Conservation (phyloP, 495 filamentous ascomycete species). For the Penicillium fimorum region DNA sequence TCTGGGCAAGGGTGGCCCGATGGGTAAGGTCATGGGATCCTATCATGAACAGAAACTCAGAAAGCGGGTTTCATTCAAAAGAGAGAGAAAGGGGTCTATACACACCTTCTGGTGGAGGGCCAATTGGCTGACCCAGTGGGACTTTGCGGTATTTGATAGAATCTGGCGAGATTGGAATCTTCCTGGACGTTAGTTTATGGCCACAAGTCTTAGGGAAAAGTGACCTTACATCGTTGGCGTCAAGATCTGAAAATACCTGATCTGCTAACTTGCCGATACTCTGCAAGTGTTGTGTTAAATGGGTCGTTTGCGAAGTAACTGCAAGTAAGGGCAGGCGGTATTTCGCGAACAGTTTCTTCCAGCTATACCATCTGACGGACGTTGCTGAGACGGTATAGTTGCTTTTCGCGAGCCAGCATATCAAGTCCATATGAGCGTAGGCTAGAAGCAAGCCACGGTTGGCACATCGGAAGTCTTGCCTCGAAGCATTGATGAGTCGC, state of each 20-base stretch:
- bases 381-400: constrained; percentile 17
- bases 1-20: constrained; percentile 7
- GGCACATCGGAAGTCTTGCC: constrained; percentile 11
- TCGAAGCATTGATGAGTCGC: constrained; percentile 14
- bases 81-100: background rate
- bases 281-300: constrained; percentile 8
- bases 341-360: constrained; percentile 7
- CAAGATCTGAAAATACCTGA: constrained; percentile 17
- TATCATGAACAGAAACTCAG: background rate
- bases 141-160: constrained; percentile 14
- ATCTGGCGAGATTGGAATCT: constrained; percentile 8
- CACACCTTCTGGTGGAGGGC: constrained; percentile 14
- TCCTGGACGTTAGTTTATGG: background rate
- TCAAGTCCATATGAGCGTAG: constrained; percentile 18
- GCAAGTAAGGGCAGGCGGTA: constrained; percentile 14
- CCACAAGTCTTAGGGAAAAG: background rate
- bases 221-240: constrained; percentile 13
- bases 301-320: constrained; percentile 5
- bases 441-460: constrained; percentile 19
- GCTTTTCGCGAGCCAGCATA: constrained; percentile 12
- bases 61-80: background rate
- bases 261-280: constrained; percentile 12
- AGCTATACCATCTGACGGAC: constrained; percentile 20
- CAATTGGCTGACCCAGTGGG: constrained; percentile 3
- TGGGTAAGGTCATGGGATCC: constrained; percentile 11